Percentiles rank a stretch among this genome's conserved stretches.
Conservation (phyloP, 2,329 filamentous ascomycete species). For the Diaporthe ampelina region DNA sequence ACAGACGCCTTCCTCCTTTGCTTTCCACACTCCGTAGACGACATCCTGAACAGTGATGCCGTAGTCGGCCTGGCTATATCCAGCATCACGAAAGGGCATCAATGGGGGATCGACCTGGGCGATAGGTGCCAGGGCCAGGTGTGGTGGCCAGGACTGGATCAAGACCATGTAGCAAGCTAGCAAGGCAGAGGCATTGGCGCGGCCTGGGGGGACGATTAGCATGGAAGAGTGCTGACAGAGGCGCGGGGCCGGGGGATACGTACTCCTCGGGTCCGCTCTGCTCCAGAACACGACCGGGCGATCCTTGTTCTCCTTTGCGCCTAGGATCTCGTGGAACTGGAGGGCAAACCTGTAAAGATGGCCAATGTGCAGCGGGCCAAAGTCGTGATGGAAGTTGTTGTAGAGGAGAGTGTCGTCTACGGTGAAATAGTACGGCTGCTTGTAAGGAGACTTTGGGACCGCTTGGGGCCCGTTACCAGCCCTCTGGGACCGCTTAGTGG, state of each 20-base stretch:
- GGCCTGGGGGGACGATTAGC: constrained; percentile 66
- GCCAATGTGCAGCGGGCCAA: constrained; percentile 96
- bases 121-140: constrained; percentile 94
- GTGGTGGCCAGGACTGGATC: constrained; percentile 97
- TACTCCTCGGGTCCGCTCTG: constrained; percentile 89
- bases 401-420: constrained; percentile 94
- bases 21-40: constrained; percentile 98
- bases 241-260: constrained; percentile 52
- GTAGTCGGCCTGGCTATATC: constrained; percentile 98
- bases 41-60: constrained; percentile 96
- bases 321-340: constrained; percentile 94
- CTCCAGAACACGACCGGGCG: constrained; percentile 97
- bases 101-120: constrained; percentile 96
- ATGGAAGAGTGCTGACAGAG: constrained; percentile 35
- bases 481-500: constrained; percentile 81
- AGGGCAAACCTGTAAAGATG: constrained; percentile 97
- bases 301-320: constrained; percentile 90
- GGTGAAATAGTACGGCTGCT: constrained; percentile 91
- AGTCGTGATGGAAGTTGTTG: constrained; percentile 99
- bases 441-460: constrained; percentile 58
- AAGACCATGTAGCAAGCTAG: constrained; percentile 99
- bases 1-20: constrained; percentile 94
- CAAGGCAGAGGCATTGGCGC: constrained; percentile 94
- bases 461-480: constrained; percentile 70
- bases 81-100: constrained; percentile 99